Evolutionary conservation across 768 basidiomycete species (phyloP), one percentile per base, ranked within the genome.

Genomic region (Thelephora ganbajun): DNA sequence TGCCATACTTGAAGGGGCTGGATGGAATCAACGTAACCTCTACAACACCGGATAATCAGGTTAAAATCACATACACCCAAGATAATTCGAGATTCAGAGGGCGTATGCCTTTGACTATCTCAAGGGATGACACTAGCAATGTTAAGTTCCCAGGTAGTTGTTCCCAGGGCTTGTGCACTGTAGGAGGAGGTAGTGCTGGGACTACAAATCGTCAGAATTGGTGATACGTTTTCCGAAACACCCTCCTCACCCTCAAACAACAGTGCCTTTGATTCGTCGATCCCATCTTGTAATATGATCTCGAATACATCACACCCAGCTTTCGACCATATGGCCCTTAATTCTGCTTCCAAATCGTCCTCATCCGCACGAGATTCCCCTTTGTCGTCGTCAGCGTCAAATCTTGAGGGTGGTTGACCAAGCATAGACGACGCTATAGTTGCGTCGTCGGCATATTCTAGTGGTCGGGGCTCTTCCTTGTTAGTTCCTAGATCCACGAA

Each of bases 51-150:
- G 7, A 22, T 30, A 47, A 18, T 33, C 47, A 45, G 44, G 33
- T 45, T 45, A 33, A 66, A 72, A 2, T 18, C 11, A 49, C 58
- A 44, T 49, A 83, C 83, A 73, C 71, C 83, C 83, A 86, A 12
- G 79, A 77, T 44, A 87, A 62, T 30, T 75, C 69, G 12, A 85
- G 65, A 18, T 70, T 66, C 3, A 85, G 64, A 3, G 80, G 67
- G 47, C 74, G 70, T 18, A 76, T 58, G 1, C 82, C 82, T 55
- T 74, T 79, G 13, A 68, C 71, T 74, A 74, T 57, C 69, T 73
- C 52, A 83, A 53, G 59, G 11, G 58, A 48, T 9, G 54, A 45
- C 5, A 14, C 5, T 18, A 5, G 4, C 9, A 14, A 41, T 22
- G 66, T 48, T 18, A 65, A 57, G 19, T 60, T 55, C 5, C 45